Percentiles rank a stretch among this genome's conserved stretches.
Conservation (phyloP, 257 asterid species). For the Verbascum thapsus region DNA sequence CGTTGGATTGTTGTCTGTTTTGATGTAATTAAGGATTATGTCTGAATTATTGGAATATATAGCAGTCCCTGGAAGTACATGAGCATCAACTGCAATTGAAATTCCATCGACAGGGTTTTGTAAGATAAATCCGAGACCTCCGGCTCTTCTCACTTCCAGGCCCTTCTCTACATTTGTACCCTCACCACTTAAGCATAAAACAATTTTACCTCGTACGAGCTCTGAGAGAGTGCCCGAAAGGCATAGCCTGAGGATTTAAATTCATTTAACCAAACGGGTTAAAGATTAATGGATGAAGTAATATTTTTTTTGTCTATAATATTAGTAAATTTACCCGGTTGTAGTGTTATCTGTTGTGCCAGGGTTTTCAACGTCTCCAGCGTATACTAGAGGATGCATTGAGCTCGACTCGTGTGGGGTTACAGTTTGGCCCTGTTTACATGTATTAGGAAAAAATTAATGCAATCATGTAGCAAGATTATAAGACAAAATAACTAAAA, state of each 20-base stretch:
- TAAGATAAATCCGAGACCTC: slow-evolving; percentile 42
- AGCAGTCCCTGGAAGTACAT: slow-evolving; percentile 32
- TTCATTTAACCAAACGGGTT: no score
- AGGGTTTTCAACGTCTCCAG: slow-evolving; percentile 32
- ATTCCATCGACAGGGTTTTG: slow-evolving; percentile 19
- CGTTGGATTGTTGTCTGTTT: slow-evolving; percentile 25
- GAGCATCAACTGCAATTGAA: slow-evolving; percentile 28
- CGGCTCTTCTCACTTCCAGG: slow-evolving; percentile 42
- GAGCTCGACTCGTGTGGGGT: slow-evolving; percentile 23
- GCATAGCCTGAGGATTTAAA: slow-evolving; percentile 39
- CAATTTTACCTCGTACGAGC: slow-evolving; percentile 43
- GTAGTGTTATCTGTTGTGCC: slow-evolving; percentile 29
- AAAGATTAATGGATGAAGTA: no score
- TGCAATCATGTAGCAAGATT: background rate
- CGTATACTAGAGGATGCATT: slow-evolving; percentile 31
- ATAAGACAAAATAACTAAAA: background rate
- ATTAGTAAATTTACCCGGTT: slow-evolving; percentile 29
- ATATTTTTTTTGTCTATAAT: background rate
- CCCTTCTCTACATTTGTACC: slow-evolving; percentile 29
- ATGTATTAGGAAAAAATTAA: background rate
- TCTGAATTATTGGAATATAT: slow-evolving; percentile 15
- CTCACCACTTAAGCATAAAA: slow-evolving; percentile 28
- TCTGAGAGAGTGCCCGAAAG: slow-evolving; percentile 39
- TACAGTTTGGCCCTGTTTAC: slow-evolving; percentile 38
- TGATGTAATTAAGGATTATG: slow-evolving; percentile 28